Conservation (phyloP, 2,329 filamentous ascomycete species). For the Neonectria ditissima region DNA sequence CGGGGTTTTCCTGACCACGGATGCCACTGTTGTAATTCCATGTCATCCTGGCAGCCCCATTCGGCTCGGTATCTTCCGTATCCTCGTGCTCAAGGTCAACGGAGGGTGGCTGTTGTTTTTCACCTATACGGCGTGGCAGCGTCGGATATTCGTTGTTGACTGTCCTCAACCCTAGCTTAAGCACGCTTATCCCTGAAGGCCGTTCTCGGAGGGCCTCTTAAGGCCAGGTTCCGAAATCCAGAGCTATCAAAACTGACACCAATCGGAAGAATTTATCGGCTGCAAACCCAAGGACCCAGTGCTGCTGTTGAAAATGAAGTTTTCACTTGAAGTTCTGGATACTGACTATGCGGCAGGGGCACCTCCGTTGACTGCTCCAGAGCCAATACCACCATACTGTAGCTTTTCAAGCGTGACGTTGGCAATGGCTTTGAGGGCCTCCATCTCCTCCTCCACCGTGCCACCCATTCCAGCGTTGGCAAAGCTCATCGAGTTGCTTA, state of each 20-base stretch:
- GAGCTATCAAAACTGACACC: neutral
- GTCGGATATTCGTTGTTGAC: neutral
- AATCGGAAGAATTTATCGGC: neutral
- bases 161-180: neutral
- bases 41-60: slow-evolving; percentile 34
- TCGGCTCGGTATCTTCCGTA: neutral
- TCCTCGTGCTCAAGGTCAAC: neutral
- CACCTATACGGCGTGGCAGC: neutral
- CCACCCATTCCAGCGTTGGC: slow-evolving; percentile 79
- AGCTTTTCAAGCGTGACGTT: slow-evolving; percentile 66
- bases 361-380: slow-evolving; percentile 13
- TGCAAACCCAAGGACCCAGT: neutral
- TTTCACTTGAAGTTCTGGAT: neutral
- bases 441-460: slow-evolving; percentile 93
- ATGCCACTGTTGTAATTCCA: slow-evolving; percentile 36
- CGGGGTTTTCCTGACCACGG: slow-evolving; percentile 29
- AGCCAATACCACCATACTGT: slow-evolving; percentile 31
- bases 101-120: neutral
- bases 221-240: too few species aligned
- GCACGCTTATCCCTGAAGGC: neutral
- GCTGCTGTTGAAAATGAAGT: neutral
- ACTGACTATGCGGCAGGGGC: neutral
- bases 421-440: slow-evolving; percentile 81
- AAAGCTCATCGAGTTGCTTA: slow-evolving; percentile 88
- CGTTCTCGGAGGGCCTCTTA: neutral